Conservation (phyloP, 176 grass and related monocot species). For the Musa acuminata region DNA sequence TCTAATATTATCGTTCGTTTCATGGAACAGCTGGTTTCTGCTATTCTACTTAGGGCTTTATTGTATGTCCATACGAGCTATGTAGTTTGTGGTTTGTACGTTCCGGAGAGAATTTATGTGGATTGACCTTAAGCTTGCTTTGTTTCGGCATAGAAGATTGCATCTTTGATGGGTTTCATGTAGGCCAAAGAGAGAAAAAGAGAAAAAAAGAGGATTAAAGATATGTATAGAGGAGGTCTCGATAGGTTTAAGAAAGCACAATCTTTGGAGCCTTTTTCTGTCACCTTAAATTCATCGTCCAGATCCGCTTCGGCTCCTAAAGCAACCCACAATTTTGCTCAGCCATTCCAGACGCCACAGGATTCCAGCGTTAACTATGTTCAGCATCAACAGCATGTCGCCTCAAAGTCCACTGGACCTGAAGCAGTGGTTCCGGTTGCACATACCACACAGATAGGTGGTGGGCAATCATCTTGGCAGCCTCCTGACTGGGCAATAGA, state of each 20-base stretch:
- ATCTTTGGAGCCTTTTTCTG: constrained; percentile 67
- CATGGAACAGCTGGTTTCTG: neutral
- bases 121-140: neutral
- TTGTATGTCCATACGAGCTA: neutral
- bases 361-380: constrained; percentile 10
- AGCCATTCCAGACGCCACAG: constrained; percentile 9
- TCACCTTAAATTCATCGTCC: constrained; percentile 26
- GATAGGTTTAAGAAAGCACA: constrained; percentile 94
- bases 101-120: neutral
- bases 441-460: constrained; percentile 57
- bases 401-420: constrained; percentile 15
- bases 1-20: neutral
- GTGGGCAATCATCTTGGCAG: constrained; percentile 82
- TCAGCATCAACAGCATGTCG: constrained; percentile 25
- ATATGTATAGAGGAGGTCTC: constrained; percentile 76
- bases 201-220: neutral
- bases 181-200: neutral
- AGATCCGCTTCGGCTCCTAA: constrained; percentile 25
- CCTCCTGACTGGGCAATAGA: constrained; percentile 85
- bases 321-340: constrained; percentile 17
- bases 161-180: neutral
- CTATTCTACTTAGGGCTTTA: neutral
- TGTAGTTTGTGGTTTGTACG: neutral
- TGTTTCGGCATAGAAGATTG: neutral
- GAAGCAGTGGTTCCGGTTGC: constrained; percentile 17